A percentile compares a stretch with the other conserved stretches of the same genome.
These are phyloP conservation scores for Heterobasidion occidentale DNA, from an alignment of 1,284 basidiomycete genomes.

Conservation along the genomic window DNA sequence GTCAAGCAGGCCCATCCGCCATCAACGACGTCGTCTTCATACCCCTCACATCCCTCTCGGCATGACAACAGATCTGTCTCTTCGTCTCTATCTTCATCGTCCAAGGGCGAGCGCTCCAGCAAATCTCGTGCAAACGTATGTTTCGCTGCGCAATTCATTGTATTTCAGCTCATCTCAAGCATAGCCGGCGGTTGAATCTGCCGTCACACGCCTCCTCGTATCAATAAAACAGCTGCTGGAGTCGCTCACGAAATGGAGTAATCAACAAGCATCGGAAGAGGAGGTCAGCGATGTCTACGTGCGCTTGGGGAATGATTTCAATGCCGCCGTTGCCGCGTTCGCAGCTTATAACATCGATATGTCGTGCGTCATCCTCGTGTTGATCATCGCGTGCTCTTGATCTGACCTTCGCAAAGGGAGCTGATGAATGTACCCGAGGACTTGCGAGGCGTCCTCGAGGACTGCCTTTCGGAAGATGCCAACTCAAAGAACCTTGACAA, in stretches of 20 bases:
- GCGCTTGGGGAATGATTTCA: conserved; percentile 94
- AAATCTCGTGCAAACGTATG: conserved; percentile 1
- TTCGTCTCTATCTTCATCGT: background rate
- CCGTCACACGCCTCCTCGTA: conserved; percentile 89
- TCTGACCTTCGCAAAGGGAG: conserved; percentile 49
- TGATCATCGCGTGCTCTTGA: conserved; percentile 2
- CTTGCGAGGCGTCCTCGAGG: conserved; percentile 82
- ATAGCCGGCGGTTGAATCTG: conserved; percentile 79
- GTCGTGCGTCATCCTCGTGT: conserved; percentile 51
- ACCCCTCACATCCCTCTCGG: conserved; percentile 5
- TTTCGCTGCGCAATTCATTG: background rate
- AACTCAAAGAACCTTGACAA: conserved; percentile 79
- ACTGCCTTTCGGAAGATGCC: conserved; percentile 87
- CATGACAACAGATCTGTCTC: conserved; percentile 8
- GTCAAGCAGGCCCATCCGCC: conserved; percentile 2
- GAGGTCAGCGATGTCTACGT: conserved; percentile 97
- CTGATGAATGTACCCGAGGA: conserved; percentile 86
- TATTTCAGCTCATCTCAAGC: too few species aligned
- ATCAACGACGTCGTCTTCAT: background rate
- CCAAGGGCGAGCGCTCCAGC: conserved; percentile 1
- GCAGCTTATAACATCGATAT: conserved; percentile 83
- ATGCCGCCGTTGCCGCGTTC: conserved; percentile 88
- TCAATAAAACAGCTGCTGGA: conserved; percentile 94
- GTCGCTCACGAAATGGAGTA: conserved; percentile 85
- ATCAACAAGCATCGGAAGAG: conserved; percentile 65